Evolutionary conservation across 257 asterid species (phyloP), one percentile per base, ranked within the genome.

Genomic region (Marsdenia floribunda): DNA sequence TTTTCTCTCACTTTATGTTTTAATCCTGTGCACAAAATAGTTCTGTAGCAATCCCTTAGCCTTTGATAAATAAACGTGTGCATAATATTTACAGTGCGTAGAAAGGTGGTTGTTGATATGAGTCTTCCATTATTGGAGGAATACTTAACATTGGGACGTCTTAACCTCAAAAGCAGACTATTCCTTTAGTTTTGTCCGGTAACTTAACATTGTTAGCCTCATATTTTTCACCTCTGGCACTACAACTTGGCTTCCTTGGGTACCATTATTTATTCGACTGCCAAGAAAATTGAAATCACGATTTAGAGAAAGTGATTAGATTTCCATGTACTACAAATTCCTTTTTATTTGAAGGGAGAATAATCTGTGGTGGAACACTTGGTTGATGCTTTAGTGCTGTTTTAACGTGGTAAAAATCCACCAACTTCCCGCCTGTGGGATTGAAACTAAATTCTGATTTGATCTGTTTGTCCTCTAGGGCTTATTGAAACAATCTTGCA

Each of bases 391-490:
- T 15, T 40, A 37, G 22, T 24, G 16, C 72, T 35, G 22, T 64
- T 38, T 38, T 65, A 64, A 50, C 59, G 10, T 22, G 68, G 12
- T 40, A 13, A 35, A 58, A 44, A 21, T 18, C 3, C 37, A 19
- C 22, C 37, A 22, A 14, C 2, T 59, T 18, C 44, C 53, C 33
- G 3, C 33, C 24, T 12, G 26, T 74, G 37, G 50, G 71, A 63
- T 74, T 54, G 24, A 33, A 35, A 35, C 59, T 29, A 9, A 57
- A 24, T 38, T 42, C 38, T 63, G 18, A 21, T 75, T 44, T 6
- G 22, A 15, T 42, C 16, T 22, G 73, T 19, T 24, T 54, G 26
- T 70, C 38, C 40, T 46, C 29, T 57, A 59, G 73, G 73, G 81
- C 22, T 6, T 44, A 14, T 7, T 66, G 49, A n/a, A 69, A 61